A percentile compares a stretch with the other conserved stretches of the same genome.
These are phyloP conservation scores for Plasmodium inui DNA, from an alignment of 169 alveolate genomes.

Conservation along the genomic window DNA sequence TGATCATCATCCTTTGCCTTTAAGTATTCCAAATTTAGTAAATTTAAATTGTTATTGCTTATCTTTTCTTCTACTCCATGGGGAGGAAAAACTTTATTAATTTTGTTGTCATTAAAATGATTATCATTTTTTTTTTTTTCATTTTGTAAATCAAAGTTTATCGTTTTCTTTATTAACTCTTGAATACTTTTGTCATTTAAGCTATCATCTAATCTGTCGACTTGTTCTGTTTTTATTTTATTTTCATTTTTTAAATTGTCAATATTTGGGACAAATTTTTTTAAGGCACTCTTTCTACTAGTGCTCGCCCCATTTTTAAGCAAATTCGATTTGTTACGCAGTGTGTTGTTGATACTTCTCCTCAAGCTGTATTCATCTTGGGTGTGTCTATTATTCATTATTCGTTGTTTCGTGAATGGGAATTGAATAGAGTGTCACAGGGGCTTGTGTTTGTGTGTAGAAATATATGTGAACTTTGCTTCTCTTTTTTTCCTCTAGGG, in stretches of 20 bases:
- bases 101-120: slow-evolving; percentile 15
- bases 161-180: slow-evolving; percentile 61
- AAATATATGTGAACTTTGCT: neutral
- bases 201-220: slow-evolving; percentile 27
- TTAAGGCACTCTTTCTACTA: slow-evolving; percentile 26
- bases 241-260: slow-evolving; percentile 56
- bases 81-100: slow-evolving; percentile 23
- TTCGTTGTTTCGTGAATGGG: slow-evolving; percentile 6
- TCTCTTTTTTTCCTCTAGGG: neutral
- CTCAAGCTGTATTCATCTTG: slow-evolving; percentile 70
- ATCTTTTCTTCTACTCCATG: slow-evolving; percentile 5
- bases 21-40: slow-evolving; percentile 5
- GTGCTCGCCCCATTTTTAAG: slow-evolving; percentile 30
- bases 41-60: slow-evolving; percentile 22
- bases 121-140: slow-evolving; percentile 30
- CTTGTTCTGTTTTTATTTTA: slow-evolving; percentile 33
- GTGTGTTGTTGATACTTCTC: slow-evolving; percentile 68
- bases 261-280: slow-evolving; percentile 71
- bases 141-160: slow-evolving; percentile 29
- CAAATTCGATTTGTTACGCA: slow-evolving; percentile 55
- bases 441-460: neutral
- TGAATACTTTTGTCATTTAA: slow-evolving; percentile 37
- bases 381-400: slow-evolving; percentile 58
- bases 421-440: neutral
- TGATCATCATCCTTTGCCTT: slow-evolving; percentile 14